Conservation (phyloP, 1,284 basidiomycete species). For the Abortiporus biennis region DNA sequence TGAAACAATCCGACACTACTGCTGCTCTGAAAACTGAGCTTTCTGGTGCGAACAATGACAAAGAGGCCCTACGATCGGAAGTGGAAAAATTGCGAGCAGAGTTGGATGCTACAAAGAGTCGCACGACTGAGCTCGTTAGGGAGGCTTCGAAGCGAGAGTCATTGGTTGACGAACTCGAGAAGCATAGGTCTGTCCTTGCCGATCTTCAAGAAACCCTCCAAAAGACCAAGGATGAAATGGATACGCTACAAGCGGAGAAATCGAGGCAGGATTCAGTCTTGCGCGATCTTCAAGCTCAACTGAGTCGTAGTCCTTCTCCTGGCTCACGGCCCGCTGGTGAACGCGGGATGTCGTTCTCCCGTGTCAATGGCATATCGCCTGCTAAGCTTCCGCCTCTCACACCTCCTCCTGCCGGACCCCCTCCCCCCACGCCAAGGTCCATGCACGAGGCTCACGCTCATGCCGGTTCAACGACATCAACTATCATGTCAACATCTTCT, state of each 20-base stretch:
- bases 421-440: conserved; percentile 70
- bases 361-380: conserved; percentile 51
- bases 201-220: conserved; percentile 73
- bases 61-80: conserved; percentile 47
- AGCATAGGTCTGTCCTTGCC: conserved; percentile 65
- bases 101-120: conserved; percentile 47
- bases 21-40: conserved; percentile 45
- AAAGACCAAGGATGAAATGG: conserved; percentile 75
- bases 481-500: conserved; percentile 46
- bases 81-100: conserved; percentile 53
- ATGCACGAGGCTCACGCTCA: conserved; percentile 29
- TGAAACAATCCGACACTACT: conserved; percentile 44
- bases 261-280: conserved; percentile 57
- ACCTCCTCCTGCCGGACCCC: conserved; percentile 83
- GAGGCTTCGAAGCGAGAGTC: conserved; percentile 72
- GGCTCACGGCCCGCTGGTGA: conserved; percentile 26
- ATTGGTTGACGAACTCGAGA: conserved; percentile 67
- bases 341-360: conserved; percentile 48
- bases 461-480: conserved; percentile 41
- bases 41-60: conserved; percentile 38
- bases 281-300: conserved; percentile 72
- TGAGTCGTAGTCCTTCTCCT: conserved; percentile 49
- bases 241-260: conserved; percentile 69
- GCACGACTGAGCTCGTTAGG: conserved; percentile 58
- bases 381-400: conserved; percentile 83